Evolutionary conservation across 2,329 filamentous ascomycete species (phyloP), one percentile per base, ranked within the genome.

Genomic region (Colletotrichum somersetense): DNA sequence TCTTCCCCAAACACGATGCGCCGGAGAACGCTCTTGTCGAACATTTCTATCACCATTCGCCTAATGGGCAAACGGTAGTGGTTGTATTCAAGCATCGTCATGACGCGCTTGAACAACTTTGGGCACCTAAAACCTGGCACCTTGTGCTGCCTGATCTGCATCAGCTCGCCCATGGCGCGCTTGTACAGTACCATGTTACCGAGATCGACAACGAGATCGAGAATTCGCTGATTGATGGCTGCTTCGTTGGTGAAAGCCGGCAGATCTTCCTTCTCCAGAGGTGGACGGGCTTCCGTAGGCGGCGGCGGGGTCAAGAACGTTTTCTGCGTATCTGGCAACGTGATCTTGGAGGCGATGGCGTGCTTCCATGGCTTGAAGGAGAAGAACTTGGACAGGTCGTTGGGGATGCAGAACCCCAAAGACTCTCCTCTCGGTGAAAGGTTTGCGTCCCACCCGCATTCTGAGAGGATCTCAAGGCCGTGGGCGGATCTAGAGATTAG

Each of bases 181-280:
- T 97, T 97, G 78, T 95, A 95, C 62, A 98, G 87, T 20, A 99
- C 95, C 71, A 96, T 96, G 79, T 98, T 98, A 68, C 95, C 94
- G 71, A 99, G 87, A 77, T 98, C 95, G 18, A 93, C 91, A 74
- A 97, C 91, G 48, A 96, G 88, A 77, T 95, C 93, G 38, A 98
- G 83, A 58, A 98, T 96, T 63, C 92, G 92, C 77, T 93, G 93
- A 74, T 85, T 97, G 73, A 92, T 88, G 20, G 88, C 87, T 10
- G 88, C 85, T 23, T 91, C 89, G 62, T 89, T 86, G 74, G 90
- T 87, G 62, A 89, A 83, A 42, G 78, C 76, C 5, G 79, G 78
- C 46, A 81, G 73, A 46, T 82, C 80, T 53, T 82, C 84, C 40
- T 84, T 83, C 73, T 87, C 81, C 12, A 85, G 79, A 14, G 85